Percentiles rank a stretch among this genome's conserved stretches.
These are phyloP conservation scores for Botrytis squamosa DNA, from an alignment of 2,329 filamentous ascomycete genomes.

Conservation along the genomic window DNA sequence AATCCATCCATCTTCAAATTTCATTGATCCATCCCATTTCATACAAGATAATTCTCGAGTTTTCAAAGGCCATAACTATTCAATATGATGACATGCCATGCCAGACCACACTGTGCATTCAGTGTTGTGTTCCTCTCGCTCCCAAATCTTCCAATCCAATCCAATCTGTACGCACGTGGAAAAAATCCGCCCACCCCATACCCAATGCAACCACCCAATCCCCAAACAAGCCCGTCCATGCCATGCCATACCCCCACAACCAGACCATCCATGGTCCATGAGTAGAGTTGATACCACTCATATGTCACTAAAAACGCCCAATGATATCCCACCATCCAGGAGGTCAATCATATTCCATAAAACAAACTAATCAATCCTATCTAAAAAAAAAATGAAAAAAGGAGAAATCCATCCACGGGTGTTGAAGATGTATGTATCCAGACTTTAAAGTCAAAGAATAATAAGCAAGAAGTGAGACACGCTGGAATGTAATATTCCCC, in stretches of 20 bases:
- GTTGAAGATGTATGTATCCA: slow-evolving; percentile 13
- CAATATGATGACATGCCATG: not conserved
- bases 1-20: not conserved
- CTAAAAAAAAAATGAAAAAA: not conserved
- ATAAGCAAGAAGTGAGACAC: not conserved
- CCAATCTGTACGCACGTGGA: not conserved
- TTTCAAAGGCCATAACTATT: not conserved
- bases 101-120: not conserved
- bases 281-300: slow-evolving; percentile 10
- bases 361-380: slow-evolving; percentile 10
- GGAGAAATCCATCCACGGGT: not conserved
- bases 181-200: slow-evolving; percentile 13
- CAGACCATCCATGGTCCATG: slow-evolving; percentile 13
- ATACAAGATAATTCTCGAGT: slow-evolving; percentile 13
- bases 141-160: not conserved
- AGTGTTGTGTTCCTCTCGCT: not conserved
- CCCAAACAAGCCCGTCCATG: not conserved
- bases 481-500: slow-evolving; percentile 4
- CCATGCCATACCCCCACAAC: not conserved
- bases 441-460: slow-evolving; percentile 21
- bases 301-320: slow-evolving; percentile 17
- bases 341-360: not conserved
- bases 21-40: not conserved
- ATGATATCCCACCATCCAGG: not conserved
- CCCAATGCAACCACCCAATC: slow-evolving; percentile 18